phyloP scores from a whole-genome alignment of 495 filamentous ascomycete species.

The Aspergillus avenaceus region DNA sequence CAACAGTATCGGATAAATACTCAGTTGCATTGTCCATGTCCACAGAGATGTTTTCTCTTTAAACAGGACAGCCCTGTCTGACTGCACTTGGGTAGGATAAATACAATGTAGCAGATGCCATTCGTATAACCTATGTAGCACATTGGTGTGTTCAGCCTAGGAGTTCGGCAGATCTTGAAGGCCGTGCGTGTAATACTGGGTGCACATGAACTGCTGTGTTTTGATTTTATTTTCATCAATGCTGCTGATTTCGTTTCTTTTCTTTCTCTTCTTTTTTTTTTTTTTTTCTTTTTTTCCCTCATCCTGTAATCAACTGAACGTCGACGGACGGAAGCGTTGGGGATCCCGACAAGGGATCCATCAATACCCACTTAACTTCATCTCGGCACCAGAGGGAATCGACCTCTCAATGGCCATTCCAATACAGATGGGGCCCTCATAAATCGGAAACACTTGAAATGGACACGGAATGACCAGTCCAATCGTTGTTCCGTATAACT shows the following conservation, averaged over 20 bases:
- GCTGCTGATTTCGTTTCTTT: too few relatives aligned
- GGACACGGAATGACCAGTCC: conserved; percentile 6
- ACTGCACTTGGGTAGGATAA: too few relatives aligned
- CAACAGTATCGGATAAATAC: too few relatives aligned
- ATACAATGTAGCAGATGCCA: background rate
- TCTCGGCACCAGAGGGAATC: background rate
- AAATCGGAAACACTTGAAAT: conserved; percentile 5
- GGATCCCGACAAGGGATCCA: conserved; percentile 1
- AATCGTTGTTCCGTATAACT: background rate
- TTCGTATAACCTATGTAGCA: conserved; percentile 2
- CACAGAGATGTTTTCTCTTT: too few relatives aligned
- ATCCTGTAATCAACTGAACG: background rate
- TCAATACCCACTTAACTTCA: background rate
- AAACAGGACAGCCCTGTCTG: background rate
- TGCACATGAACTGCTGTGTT: background rate
- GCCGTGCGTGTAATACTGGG: background rate
- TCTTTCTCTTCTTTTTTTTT: background rate
- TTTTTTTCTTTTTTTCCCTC: background rate
- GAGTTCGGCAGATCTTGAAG: background rate
- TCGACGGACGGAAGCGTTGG: conserved; percentile 3
- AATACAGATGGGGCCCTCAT: conserved; percentile 4
- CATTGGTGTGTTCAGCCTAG: background rate
- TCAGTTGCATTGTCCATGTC: too few relatives aligned
- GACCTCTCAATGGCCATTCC: conserved; percentile 1
- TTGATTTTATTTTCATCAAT: too few relatives aligned